Evolutionary conservation across 169 alveolate genomes (phyloP).

Genomic region (Hammondia hammondi): DNA sequence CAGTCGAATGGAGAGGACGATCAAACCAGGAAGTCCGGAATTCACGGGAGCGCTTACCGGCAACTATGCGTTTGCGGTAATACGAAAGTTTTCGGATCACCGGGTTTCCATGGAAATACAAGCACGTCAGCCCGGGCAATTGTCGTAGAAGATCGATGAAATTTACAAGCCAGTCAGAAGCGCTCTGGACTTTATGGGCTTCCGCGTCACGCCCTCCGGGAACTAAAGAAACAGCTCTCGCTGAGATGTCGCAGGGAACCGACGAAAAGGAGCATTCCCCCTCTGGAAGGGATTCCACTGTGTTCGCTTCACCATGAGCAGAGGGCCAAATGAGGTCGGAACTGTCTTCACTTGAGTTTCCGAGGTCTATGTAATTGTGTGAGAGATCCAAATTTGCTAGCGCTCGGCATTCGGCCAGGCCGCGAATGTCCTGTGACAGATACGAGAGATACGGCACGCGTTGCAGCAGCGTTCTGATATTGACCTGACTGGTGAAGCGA

Average conservation of each 20-base stretch:
- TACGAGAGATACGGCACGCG: no score
- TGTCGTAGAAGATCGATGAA: conserved; percentile 83
- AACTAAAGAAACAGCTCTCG: no score
- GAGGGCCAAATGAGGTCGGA: neutral
- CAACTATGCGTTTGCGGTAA: conserved; percentile 85
- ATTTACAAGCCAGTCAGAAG: conserved; percentile 42
- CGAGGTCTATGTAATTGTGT: conserved; percentile 84
- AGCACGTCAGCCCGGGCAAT: conserved; percentile 83
- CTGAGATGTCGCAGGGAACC: no score
- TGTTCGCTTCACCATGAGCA: no score
- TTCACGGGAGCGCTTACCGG: conserved; percentile 30
- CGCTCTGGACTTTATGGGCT: neutral
- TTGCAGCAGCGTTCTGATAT: no score
- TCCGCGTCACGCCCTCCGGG: no score
- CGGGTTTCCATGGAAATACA: conserved; percentile 87
- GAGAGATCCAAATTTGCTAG: conserved; percentile 84
- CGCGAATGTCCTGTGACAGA: conserved; percentile 78
- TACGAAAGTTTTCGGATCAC: conserved; percentile 81
- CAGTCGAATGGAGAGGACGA: neutral
- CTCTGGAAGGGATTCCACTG: no score
- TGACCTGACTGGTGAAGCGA: no score
- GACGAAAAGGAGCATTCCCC: no score
- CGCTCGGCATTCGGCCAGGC: conserved; percentile 82
- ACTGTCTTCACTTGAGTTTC: neutral
- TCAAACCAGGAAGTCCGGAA: neutral